Percentiles rank a stretch among this genome's conserved stretches.
These are phyloP conservation scores for Neurospora sp. DNA, from an alignment of 495 filamentous ascomycete genomes.

Conservation along the genomic window DNA sequence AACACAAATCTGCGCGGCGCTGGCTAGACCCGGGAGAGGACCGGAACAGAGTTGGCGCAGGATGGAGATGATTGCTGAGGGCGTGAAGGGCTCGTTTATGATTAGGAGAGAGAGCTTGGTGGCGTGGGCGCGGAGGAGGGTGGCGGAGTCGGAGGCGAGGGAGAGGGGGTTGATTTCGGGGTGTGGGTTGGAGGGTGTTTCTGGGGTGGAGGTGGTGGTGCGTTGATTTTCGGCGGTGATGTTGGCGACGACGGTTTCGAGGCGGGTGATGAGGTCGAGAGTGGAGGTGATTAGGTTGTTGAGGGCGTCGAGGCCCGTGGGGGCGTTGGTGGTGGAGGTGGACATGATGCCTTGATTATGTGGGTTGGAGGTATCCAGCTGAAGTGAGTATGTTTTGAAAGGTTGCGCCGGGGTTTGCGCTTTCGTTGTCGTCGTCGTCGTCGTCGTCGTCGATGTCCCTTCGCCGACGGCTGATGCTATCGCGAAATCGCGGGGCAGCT, in stretches of 20 bases:
- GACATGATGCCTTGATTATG: not conserved
- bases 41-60: too few relatives aligned
- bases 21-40: too few relatives aligned
- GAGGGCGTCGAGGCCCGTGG: slow-evolving; percentile 13
- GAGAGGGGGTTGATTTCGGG: slow-evolving; percentile 14
- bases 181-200: not conserved
- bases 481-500: slow-evolving; percentile 9
- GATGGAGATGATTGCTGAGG: slow-evolving; percentile 57
- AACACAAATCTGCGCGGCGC: slow-evolving; percentile 54
- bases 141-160: slow-evolving; percentile 55
- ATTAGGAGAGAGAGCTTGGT: slow-evolving; percentile 81
- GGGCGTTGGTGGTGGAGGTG: not conserved
- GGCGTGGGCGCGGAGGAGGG: slow-evolving; percentile 64
- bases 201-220: not conserved
- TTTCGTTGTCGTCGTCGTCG: too few relatives aligned
- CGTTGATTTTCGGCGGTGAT: slow-evolving; percentile 11
- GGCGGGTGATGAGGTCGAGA: slow-evolving; percentile 23
- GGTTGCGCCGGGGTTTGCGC: too few relatives aligned
- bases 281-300: slow-evolving; percentile 14
- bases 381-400: too few relatives aligned
- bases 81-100: slow-evolving; percentile 75
- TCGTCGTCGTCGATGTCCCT: not conserved
- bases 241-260: slow-evolving; percentile 25
- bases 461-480: not conserved
- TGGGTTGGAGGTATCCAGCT: too few relatives aligned